These are phyloP conservation scores for Eucalyptus tenuipes DNA, from an alignment of 345 rosid genomes.

Conservation along the genomic window DNA sequence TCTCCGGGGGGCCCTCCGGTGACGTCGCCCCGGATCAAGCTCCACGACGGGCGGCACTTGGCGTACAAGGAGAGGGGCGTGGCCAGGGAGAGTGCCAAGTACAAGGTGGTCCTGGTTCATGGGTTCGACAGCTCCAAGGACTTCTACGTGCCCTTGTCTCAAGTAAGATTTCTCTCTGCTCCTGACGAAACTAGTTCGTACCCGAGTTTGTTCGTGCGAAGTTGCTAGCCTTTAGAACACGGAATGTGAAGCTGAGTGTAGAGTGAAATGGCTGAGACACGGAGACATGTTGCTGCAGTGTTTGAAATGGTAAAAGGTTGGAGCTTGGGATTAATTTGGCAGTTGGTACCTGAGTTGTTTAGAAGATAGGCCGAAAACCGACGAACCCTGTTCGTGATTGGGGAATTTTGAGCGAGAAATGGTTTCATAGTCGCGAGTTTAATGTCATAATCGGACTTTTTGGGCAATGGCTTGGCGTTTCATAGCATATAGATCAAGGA, in stretches of 20 bases:
- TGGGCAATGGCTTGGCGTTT: background rate
- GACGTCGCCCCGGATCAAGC: conserved; percentile 17
- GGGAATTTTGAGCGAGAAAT: background rate
- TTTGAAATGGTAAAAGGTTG: background rate
- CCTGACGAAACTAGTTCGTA: background rate
- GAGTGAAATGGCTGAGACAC: background rate
- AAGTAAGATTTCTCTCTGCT: background rate
- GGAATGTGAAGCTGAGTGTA: background rate
- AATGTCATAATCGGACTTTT: background rate
- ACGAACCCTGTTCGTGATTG: background rate
- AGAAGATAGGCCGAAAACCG: background rate
- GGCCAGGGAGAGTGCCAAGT: conserved; percentile 12
- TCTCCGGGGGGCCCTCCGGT: conserved; percentile 13
- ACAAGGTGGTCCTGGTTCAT: conserved; percentile 20
- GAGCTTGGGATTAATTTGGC: background rate
- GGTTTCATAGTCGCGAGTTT: background rate
- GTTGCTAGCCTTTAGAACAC: background rate
- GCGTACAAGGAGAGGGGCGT: conserved; percentile 35
- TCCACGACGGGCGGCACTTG: conserved; percentile 16
- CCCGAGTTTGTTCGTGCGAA: background rate
- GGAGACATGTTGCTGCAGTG: background rate
- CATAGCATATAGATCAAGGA: background rate
- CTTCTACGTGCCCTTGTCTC: conserved; percentile 16
- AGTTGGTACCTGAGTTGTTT: background rate
- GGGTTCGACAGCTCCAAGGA: conserved; percentile 37